Evolutionary conservation across 306 rosid species (phyloP).

Genomic region (Pyrus communis): DNA sequence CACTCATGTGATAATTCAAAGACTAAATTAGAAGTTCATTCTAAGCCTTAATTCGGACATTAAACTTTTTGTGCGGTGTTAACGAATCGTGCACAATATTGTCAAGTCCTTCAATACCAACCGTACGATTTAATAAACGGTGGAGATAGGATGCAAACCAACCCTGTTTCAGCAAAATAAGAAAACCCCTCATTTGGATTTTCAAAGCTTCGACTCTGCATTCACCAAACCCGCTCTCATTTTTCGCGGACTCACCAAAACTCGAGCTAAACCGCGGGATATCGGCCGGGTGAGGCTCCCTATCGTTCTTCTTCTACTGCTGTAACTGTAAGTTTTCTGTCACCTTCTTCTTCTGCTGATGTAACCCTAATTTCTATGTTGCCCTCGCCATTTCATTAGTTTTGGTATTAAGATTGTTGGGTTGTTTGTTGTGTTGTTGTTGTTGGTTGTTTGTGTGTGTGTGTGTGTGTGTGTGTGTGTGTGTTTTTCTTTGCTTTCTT

Average conservation of each 20-base stretch:
- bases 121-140: neutral
- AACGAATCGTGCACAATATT: too few relatives aligned
- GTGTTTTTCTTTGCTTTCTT: too few relatives aligned
- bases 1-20: too few relatives aligned
- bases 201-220: neutral
- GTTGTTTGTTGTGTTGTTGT: too few relatives aligned
- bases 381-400: neutral
- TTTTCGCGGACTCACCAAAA: neutral
- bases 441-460: too few relatives aligned
- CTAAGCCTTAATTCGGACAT: too few relatives aligned
- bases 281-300: neutral
- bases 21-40: too few relatives aligned
- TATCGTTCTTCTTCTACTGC: neutral
- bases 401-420: neutral
- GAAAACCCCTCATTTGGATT: neutral
- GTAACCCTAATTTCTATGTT: neutral
- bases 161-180: too few relatives aligned
- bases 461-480: too few relatives aligned
- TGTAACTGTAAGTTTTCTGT: neutral
- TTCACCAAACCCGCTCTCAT: neutral
- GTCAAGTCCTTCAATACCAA: too few relatives aligned
- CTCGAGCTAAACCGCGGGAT: too few relatives aligned
- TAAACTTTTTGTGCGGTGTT: too few relatives aligned
- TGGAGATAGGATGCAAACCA: neutral
- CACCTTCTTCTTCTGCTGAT: neutral